Evolutionary conservation across 1,139 yeast genomes (phyloP), one percentile per base, ranked within the genome.

Genomic region (Petasospora fabianii): DNA sequence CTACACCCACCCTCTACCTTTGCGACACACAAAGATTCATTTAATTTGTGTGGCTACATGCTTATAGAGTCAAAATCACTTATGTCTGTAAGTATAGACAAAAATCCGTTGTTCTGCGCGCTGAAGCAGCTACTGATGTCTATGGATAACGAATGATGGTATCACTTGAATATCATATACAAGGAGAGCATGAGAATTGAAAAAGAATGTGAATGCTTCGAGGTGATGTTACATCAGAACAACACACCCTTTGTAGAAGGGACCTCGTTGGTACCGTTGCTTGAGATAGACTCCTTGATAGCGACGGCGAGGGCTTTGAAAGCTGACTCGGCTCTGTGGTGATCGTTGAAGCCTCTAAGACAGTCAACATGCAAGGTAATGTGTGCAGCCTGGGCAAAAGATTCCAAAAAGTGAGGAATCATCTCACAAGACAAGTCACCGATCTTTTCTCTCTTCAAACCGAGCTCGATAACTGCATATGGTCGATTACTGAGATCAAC

Each of bases 181-280:
- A n/a, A n/a, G n/a, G n/a, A n/a, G n/a, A n/a, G n/a, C n/a, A n/a
- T n/a, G n/a, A n/a, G n/a, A n/a, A n/a, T n/a, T n/a, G n/a, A n/a
- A n/a, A n/a, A n/a, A n/a, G n/a, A n/a, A n/a, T n/a, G n/a, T n/a
- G n/a, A n/a, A n/a, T n/a, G n/a, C n/a, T n/a, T n/a, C n/a, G n/a
- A n/a, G n/a, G n/a, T n/a, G n/a, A n/a, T n/a, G n/a, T n/a, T n/a
- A n/a, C 22, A 22, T 22, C 11, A 79, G 58, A 77, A 78, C 37
- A 92, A 70, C 8, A 92, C 98, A 36, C 98, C 98, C 65, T 92
- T 92, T 20, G 98, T 92, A 44, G 95, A 84, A 19, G 98, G 98
- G 35, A 92, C 87, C 48, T 92, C 98, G 55, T 87, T 71, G 19
- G 81, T 77, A 21, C 97, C 98, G 30, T 87, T 87, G 51, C 75